Base-by-base conservation (phyloP, 805 yeast genomes). In the Saccharomycopsis javanensis region DNA sequence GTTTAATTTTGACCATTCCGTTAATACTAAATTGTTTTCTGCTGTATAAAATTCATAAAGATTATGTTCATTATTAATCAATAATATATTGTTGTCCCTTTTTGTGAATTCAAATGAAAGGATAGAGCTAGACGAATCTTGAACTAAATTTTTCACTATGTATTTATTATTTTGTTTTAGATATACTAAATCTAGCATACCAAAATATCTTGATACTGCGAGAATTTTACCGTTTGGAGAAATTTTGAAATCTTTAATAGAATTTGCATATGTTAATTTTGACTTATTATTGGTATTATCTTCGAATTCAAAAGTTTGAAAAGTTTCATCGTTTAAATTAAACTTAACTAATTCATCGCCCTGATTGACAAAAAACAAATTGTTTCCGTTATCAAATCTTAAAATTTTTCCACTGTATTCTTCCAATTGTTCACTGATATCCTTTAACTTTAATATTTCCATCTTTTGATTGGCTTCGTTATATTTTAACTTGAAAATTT, bases 1-100 rank as follows among this genome's bases (percentile, higher is more conserved):
- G 69, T 89, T 89, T 55, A 78, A 72, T 61, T 81, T 80, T 10
- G 96, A 85, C 99, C 98, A 92, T 8, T 76, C 66, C 0, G 96
- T 85, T 62, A 81, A 74, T 52, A 79, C 51, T 62, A 73, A 51
- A 20, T 76, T 63, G 23, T 54, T 30, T 23, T 65, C 60, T 3
- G 60, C 57, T 3, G 51, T 48, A 54, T 79, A 76, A 64, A 88
- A 84, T 71, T 90, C 97, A 60, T 78, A 79, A 25, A 94, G 68
- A 64, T 80, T 83, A 68, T 86, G 86, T 54, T 88, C 96, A 53
- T 85, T 80, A 1, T 92, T 82, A 20, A 85, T 78, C 10, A 85
- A 82, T 16, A 85, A 67, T 35, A 90, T 71, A 1, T 86, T 79
- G 31, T 73, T 71, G 15, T 42, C 48, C 5, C 67, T 65, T 2